Percentiles rank a stretch among this genome's conserved stretches.
phyloP scores from a whole-genome alignment of 2,329 filamentous ascomycete species.

The Aspergillus uvarum region DNA sequence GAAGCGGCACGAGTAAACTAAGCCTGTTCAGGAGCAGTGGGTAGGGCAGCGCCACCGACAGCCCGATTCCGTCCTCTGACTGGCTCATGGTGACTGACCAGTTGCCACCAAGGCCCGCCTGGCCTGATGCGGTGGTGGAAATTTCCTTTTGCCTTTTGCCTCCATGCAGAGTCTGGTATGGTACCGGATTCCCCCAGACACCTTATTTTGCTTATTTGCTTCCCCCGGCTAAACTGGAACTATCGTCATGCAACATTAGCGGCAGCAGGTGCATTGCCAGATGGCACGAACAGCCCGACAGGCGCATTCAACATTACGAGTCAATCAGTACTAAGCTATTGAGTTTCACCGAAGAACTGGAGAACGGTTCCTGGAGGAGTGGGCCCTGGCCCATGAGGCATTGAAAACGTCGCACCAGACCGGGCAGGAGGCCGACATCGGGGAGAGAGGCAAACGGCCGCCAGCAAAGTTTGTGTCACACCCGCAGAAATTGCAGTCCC shows the following conservation, averaged over 20 bases:
- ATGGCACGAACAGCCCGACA: no score
- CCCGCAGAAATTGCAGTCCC: slow-evolving; percentile 2
- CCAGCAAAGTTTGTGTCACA: slow-evolving; percentile 5
- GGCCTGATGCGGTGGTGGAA: neutral
- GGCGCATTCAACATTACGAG: no score
- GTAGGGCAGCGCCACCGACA: no score
- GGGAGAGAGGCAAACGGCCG: neutral
- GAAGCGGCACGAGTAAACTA: neutral
- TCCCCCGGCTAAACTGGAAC: no score
- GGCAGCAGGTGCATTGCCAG: no score
- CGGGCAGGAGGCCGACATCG: neutral
- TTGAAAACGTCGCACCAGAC: no score
- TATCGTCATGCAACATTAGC: no score
- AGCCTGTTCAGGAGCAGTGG: neutral
- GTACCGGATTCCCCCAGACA: no score
- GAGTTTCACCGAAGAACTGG: neutral
- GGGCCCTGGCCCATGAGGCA: no score
- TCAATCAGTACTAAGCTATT: neutral
- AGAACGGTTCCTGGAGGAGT: neutral
- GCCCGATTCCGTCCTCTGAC: no score
- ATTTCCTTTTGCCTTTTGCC: neutral
- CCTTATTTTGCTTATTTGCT: no score
- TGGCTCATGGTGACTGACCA: neutral
- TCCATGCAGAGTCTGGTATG: neutral
- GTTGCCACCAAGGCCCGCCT: neutral